A percentile compares a stretch with the other conserved stretches of the same genome.
phyloP scores from a whole-genome alignment of 805 yeast genomes.

The Candida namnaoensis region DNA sequence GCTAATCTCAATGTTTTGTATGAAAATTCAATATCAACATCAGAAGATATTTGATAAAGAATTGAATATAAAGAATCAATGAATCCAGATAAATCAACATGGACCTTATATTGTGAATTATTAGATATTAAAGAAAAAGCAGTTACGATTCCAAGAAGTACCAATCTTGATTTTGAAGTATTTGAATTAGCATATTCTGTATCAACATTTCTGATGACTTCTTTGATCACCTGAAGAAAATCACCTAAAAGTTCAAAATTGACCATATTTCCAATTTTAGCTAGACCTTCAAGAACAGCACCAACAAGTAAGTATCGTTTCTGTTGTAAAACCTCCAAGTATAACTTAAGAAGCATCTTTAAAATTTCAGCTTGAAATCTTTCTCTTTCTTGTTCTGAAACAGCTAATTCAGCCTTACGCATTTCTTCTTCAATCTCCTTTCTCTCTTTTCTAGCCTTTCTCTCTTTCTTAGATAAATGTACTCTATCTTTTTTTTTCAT shows the following conservation, averaged over 20 bases:
- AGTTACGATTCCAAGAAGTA: conserved; percentile 77
- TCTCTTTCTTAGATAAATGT: conserved; percentile 83
- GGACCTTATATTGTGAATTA: conserved; percentile 62
- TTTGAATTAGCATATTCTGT: conserved; percentile 28
- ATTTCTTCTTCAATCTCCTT: conserved; percentile 85
- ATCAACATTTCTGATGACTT: conserved; percentile 49
- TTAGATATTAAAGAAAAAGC: conserved; percentile 80
- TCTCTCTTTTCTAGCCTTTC: conserved; percentile 80
- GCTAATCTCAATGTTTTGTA: conserved; percentile 73
- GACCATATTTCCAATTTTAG: conserved; percentile 86
- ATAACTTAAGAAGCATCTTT: conserved; percentile 61
- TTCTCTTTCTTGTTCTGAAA: conserved; percentile 83
- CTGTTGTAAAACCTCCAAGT: conserved; percentile 66
- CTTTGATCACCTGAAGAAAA: conserved; percentile 80
- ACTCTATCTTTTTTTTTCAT: conserved; percentile 81
- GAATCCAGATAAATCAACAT: conserved; percentile 76
- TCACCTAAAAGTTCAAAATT: conserved; percentile 92
- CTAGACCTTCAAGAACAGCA: conserved; percentile 83
- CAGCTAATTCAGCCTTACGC: conserved; percentile 78
- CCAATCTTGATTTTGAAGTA: conserved; percentile 52
- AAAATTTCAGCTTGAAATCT: conserved; percentile 77
- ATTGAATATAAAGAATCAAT: conserved; percentile 66
- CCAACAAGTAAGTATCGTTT: conserved; percentile 66
- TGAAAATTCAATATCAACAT: conserved; percentile 80
- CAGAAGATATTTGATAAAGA: conserved; percentile 60